A percentile compares a stretch with the other conserved stretches of the same genome.
Evolutionary conservation across 1,284 basidiomycete species (phyloP).

Genomic region (Xerocomus minutiporus): DNA sequence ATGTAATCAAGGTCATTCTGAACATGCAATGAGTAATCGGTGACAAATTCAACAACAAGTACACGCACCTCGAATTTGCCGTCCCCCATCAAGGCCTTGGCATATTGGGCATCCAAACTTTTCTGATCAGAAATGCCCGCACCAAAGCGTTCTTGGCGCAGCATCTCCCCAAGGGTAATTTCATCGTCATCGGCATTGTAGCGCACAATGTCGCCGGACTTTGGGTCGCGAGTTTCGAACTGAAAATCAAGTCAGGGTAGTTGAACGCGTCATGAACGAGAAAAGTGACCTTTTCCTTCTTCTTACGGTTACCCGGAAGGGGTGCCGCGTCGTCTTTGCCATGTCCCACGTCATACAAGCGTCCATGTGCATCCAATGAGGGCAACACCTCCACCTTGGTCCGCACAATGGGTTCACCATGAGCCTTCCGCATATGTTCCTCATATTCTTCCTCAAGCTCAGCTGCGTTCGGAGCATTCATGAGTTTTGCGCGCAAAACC

Average conservation of each 20-base stretch:
- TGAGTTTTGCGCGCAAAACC: conserved; percentile 87
- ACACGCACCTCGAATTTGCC: conserved; percentile 73
- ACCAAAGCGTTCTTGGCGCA: conserved; percentile 88
- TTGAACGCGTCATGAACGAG: neutral
- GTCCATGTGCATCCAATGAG: conserved; percentile 82
- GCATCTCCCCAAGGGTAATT: conserved; percentile 82
- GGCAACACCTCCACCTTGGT: conserved; percentile 80
- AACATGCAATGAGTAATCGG: neutral
- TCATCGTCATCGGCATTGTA: conserved; percentile 89
- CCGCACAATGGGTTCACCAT: conserved; percentile 46
- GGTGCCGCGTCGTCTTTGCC: conserved; percentile 49
- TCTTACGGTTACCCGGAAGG: conserved; percentile 67
- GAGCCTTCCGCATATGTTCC: conserved; percentile 49
- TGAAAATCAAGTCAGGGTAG: conserved; percentile 23
- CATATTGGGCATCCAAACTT: conserved; percentile 86
- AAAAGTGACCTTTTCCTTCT: conserved; percentile 67
- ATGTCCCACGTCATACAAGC: conserved; percentile 87
- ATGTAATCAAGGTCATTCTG: conserved; percentile 89
- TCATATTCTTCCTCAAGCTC: conserved; percentile 85
- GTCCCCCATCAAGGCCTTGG: conserved; percentile 82
- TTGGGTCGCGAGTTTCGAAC: conserved; percentile 86
- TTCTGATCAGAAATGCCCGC: conserved; percentile 90
- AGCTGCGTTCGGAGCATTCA: conserved; percentile 68
- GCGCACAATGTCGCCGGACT: conserved; percentile 81
- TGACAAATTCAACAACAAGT: neutral